phyloP scores from a whole-genome alignment of 768 basidiomycete species.

The Ramaria sp. region DNA sequence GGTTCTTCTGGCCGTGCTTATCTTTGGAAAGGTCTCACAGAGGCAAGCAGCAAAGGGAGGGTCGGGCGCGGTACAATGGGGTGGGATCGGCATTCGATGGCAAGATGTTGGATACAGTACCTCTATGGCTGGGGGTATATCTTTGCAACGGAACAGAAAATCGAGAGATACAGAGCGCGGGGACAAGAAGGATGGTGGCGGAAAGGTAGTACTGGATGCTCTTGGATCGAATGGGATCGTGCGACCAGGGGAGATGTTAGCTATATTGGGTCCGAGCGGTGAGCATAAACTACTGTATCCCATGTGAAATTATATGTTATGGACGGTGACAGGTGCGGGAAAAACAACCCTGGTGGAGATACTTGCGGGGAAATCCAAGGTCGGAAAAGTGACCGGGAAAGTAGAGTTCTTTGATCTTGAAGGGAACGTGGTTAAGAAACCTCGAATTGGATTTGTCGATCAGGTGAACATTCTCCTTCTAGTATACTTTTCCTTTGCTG shows the following conservation, averaged over 20 bases:
- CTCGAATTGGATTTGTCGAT: conserved; percentile 30
- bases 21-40: conserved; percentile 52
- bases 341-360: conserved; percentile 90
- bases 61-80: conserved; percentile 21
- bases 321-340: conserved; percentile 49
- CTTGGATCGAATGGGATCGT: conserved; percentile 50
- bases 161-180: conserved; percentile 8
- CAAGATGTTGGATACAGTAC: conserved; percentile 55
- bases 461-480: conserved; percentile 21
- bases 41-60: conserved; percentile 43
- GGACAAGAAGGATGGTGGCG: conserved; percentile 24
- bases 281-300: conserved; percentile 13
- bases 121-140: conserved; percentile 14
- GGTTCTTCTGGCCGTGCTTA: conserved; percentile 45
- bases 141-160: not conserved
- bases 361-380: conserved; percentile 74
- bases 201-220: conserved; percentile 58
- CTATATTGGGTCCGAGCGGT: conserved; percentile 88
- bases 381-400: conserved; percentile 52
- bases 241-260: conserved; percentile 76
- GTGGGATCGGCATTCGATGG: conserved; percentile 63
- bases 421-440: conserved; percentile 10
- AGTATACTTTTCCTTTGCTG: conserved; percentile 3
- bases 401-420: conserved; percentile 38
- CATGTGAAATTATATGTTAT: not conserved